These are phyloP conservation scores for Umbelopsis sp. DNA, from an alignment of 371 early-diverging fungal species.

Conservation along the genomic window DNA sequence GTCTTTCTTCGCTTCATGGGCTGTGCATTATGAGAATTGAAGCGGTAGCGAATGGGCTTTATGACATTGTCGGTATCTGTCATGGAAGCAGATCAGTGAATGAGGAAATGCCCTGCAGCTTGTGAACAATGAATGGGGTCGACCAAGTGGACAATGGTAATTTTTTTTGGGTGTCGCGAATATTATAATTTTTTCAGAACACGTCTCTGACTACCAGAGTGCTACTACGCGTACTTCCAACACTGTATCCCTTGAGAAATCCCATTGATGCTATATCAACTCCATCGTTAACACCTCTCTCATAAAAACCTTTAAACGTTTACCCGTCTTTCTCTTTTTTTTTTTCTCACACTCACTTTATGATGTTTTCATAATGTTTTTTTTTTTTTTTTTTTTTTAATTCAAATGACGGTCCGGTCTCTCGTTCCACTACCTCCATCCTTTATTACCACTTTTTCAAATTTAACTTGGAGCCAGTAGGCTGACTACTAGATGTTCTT, in stretches of 20 bases:
- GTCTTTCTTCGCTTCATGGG: slow-evolving; percentile 7
- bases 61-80: neutral
- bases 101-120: neutral
- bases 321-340: too few species aligned
- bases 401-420: too few species aligned
- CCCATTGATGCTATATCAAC: too few species aligned
- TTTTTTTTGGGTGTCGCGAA: neutral
- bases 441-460: neutral
- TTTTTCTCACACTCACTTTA: too few species aligned
- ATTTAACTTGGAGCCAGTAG: neutral
- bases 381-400: too few species aligned
- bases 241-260: too few species aligned
- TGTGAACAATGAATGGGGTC: neutral
- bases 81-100: neutral
- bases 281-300: too few species aligned
- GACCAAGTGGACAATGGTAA: neutral
- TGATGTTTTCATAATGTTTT: too few species aligned
- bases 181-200: too few species aligned
- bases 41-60: slow-evolving; percentile 6
- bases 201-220: too few species aligned
- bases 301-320: too few species aligned
- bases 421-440: neutral
- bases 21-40: slow-evolving; percentile 2
- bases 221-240: too few species aligned
- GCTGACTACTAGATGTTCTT: slow-evolving; percentile 4